These are phyloP conservation scores for Trichosporon sp. DNA, from an alignment of 1,284 basidiomycete genomes.

Conservation along the genomic window DNA sequence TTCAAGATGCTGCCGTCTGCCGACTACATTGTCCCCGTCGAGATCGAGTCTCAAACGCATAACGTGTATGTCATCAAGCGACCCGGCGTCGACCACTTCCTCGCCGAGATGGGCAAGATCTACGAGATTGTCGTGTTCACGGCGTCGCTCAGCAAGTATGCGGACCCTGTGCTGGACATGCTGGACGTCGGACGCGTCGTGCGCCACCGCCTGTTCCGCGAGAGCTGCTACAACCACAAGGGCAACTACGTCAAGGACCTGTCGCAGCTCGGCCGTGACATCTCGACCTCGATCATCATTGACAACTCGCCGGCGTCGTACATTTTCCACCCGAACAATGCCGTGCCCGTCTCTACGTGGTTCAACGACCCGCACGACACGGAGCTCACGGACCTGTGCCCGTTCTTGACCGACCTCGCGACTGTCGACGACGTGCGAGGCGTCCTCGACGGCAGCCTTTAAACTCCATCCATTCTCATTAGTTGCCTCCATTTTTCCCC, in stretches of 20 bases:
- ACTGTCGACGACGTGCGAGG: slow-evolving; percentile 86
- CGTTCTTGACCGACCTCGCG: slow-evolving; percentile 83
- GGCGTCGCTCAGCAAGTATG: slow-evolving; percentile 97
- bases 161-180: slow-evolving; percentile 96
- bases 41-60: slow-evolving; percentile 96
- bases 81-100: slow-evolving; percentile 93
- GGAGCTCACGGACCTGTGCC: slow-evolving; percentile 88
- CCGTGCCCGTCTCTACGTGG: slow-evolving; percentile 98
- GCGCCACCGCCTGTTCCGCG: slow-evolving; percentile 91
- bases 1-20: slow-evolving; percentile 95
- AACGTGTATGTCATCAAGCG: slow-evolving; percentile 99
- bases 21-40: slow-evolving; percentile 97
- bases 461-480: slow-evolving; percentile 1
- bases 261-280: slow-evolving; percentile 89
- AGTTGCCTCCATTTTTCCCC: neutral
- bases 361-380: slow-evolving; percentile 98
- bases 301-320: slow-evolving; percentile 99
- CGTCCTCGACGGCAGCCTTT: slow-evolving; percentile 63
- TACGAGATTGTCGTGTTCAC: slow-evolving; percentile 99
- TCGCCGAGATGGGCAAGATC: slow-evolving; percentile 93
- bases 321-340: slow-evolving; percentile 99
- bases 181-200: slow-evolving; percentile 89
- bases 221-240: slow-evolving; percentile 98
- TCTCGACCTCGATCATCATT: slow-evolving; percentile 91
- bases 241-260: slow-evolving; percentile 99